Percentiles rank a stretch among this genome's conserved stretches.
Conservation (phyloP, 768 basidiomycete species). For the Boletus coccyginus region DNA sequence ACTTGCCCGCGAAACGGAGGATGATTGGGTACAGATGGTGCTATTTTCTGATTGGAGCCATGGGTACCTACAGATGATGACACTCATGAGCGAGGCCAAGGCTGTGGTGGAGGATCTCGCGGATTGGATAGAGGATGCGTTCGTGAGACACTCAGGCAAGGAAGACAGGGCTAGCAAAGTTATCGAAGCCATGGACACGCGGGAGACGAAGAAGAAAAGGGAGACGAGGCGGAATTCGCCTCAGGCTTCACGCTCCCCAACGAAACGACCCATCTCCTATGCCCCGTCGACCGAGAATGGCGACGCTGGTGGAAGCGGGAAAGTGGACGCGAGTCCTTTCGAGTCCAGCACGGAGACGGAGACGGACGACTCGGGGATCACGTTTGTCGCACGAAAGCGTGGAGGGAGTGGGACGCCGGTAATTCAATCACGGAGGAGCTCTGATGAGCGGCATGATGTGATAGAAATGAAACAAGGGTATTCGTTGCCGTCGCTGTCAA, state of each 20-base stretch:
- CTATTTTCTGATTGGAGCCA: conserved; percentile 97
- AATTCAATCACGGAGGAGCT: conserved; percentile 17
- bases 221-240: conserved; percentile 22
- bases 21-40: conserved; percentile 93
- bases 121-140: conserved; percentile 88
- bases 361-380: conserved; percentile 68
- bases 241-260: conserved; percentile 19
- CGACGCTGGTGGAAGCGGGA: conserved; percentile 4
- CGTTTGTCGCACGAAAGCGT: conserved; percentile 62
- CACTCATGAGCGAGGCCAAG: conserved; percentile 78
- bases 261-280: conserved; percentile 15
- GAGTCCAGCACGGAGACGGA: conserved; percentile 65
- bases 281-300: neutral
- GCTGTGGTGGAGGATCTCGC: conserved; percentile 79
- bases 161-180: conserved; percentile 19
- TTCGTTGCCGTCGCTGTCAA: conserved; percentile 7
- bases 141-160: conserved; percentile 39
- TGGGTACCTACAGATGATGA: conserved; percentile 94
- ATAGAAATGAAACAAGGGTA: conserved; percentile 18
- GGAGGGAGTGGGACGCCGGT: conserved; percentile 30
- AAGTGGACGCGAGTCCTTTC: conserved; percentile 27
- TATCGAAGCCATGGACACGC: conserved; percentile 17
- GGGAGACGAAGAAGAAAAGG: conserved; percentile 27
- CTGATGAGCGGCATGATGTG: conserved; percentile 18
- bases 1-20: conserved; percentile 69